Conservation (phyloP, 225 moss, liverwort and hornwort species). For the Pseudisothecium myosuroides region DNA sequence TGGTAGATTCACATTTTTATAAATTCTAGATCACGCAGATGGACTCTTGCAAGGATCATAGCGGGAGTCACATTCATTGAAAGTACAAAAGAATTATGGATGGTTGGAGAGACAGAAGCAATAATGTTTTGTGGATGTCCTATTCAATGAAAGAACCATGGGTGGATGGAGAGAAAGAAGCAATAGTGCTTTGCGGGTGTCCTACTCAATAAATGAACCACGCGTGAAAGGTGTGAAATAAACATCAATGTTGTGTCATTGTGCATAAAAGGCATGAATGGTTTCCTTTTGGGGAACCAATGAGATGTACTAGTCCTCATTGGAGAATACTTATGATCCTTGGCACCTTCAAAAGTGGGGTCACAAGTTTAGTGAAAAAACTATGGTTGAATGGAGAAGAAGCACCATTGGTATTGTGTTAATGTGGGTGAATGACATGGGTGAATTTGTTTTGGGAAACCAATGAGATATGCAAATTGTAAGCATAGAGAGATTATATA, state of each 20-base stretch:
- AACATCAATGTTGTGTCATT: neutral
- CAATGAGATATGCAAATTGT: too few species aligned
- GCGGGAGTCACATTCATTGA: neutral
- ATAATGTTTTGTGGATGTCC: neutral
- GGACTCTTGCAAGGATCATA: neutral
- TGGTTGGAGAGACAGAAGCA: neutral
- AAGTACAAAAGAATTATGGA: neutral
- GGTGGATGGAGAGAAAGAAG: neutral
- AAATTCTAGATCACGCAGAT: neutral
- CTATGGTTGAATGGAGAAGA: too few species aligned
- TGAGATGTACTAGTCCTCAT: too few species aligned
- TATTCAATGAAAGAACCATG: neutral
- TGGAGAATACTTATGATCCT: too few species aligned
- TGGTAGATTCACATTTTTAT: neutral
- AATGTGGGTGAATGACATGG: too few species aligned
- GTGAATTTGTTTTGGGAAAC: too few species aligned
- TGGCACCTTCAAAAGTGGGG: too few species aligned
- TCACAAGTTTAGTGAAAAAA: too few species aligned
- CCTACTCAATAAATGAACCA: neutral
- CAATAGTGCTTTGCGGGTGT: neutral
- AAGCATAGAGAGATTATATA: too few species aligned
- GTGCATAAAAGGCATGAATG: neutral
- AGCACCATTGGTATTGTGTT: too few species aligned
- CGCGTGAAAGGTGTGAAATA: too few species aligned
- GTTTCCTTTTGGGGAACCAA: too few species aligned